Base-by-base conservation (phyloP, 805 yeast species). In the Saturnispora besseyi region DNA sequence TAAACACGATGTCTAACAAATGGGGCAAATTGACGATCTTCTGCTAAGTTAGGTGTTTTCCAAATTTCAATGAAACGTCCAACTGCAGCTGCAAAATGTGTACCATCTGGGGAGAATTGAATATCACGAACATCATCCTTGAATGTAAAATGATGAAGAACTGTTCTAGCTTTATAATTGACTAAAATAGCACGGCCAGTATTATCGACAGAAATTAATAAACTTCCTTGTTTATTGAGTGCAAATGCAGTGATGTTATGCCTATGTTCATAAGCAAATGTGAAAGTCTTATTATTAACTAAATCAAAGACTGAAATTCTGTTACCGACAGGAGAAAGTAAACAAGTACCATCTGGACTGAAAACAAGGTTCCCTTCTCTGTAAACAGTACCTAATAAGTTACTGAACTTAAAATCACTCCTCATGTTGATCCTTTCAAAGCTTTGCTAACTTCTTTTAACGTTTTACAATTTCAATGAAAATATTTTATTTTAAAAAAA, bases 11-110 rank as follows among this genome's bases (percentile, higher is more conserved):
- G 87, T 55, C 96, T 84, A 37, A 91, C 86, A 67, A 93, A 93
- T 13, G 99, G 99, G 0, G 96, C 93, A 73, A 93, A 93, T 63
- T 89, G 96, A 53, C 96, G 76, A 60, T 88, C 96, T 58, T 87
- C 93, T 7, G 79, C 69, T 24, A 73, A 71, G 44, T 78, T 81
- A 0, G 97, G 97, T 1, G 97, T 87, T 60, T 80, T 82, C 99
- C 99, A 93, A 8, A 93, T 82, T 65, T 93, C 97, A 15, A 91
- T 71, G 48, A 85, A 84, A 56, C 95, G 71, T 5, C 87, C 88
- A 33, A 81, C 72, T 4, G 95, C 95, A 28, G 88, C 76, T 6
- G 97, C 97, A 68, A 93, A 90, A 59, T 79, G 78, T 42, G 74
- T 74, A 2, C 98, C 97, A 66, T 88, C 89, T 2, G 96, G 93